Percentiles rank a stretch among this genome's conserved stretches.
Evolutionary conservation across 2,329 filamentous ascomycete species (phyloP).

Genomic region (Xylaria hypoxylon): DNA sequence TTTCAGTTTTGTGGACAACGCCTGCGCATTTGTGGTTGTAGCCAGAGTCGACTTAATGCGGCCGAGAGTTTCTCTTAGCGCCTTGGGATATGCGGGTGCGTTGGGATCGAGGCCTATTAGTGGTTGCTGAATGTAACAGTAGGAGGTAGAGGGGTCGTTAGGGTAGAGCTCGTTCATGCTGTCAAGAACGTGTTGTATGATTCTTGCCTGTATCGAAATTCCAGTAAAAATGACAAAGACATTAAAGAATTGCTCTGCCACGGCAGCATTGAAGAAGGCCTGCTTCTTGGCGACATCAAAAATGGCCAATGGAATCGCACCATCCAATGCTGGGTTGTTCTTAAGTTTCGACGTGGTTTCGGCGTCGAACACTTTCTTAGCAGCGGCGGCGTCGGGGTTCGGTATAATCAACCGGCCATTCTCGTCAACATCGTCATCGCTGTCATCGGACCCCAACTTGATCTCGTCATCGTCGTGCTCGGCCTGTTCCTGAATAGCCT

Average conservation of each 20-base stretch:
- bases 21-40: conserved; percentile 59
- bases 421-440: conserved; percentile 57
- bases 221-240: conserved; percentile 78
- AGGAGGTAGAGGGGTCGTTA: conserved; percentile 70
- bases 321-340: conserved; percentile 84
- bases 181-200: conserved; percentile 80
- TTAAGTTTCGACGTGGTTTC: conserved; percentile 65
- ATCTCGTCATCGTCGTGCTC: conserved; percentile 61
- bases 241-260: conserved; percentile 83
- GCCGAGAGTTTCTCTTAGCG: conserved; percentile 73
- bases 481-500: conserved; percentile 66
- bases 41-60: conserved; percentile 66
- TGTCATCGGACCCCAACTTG: conserved; percentile 57
- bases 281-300: conserved; percentile 89
- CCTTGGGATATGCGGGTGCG: conserved; percentile 78
- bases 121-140: conserved; percentile 77
- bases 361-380: conserved; percentile 60
- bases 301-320: conserved; percentile 93
- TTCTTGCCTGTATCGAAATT: conserved; percentile 71
- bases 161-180: conserved; percentile 71
- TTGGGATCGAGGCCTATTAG: conserved; percentile 72
- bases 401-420: conserved; percentile 57
- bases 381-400: conserved; percentile 56
- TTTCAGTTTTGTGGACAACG: conserved; percentile 61
- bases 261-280: conserved; percentile 72